Percentiles rank a stretch among this genome's conserved stretches.
phyloP scores from a whole-genome alignment of 75 land plant species.

The Pinus tabuliformis region DNA sequence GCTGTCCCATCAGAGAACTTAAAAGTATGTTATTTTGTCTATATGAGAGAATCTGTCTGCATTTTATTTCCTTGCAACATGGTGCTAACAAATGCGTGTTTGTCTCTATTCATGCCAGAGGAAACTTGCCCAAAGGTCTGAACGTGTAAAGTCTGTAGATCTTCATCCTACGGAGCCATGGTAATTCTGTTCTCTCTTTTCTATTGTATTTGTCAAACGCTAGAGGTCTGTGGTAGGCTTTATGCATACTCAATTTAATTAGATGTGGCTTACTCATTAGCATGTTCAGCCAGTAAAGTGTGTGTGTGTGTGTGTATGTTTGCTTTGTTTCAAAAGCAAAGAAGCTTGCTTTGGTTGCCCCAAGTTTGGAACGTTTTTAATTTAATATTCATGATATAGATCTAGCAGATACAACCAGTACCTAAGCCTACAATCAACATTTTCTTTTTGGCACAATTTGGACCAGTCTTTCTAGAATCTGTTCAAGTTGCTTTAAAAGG shows the following conservation, averaged over 20 bases:
- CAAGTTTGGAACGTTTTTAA: neutral
- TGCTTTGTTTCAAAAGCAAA: neutral
- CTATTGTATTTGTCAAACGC: neutral
- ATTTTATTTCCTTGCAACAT: neutral
- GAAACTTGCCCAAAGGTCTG: constrained; percentile 80
- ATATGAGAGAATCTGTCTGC: neutral
- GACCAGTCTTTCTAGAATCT: too few relatives aligned
- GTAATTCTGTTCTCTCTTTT: constrained; percentile 17
- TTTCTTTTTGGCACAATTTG: too few relatives aligned
- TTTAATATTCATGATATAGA: neutral
- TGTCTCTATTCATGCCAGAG: constrained; percentile 37
- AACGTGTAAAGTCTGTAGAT: constrained; percentile 76
- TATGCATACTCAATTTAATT: neutral
- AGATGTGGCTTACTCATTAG: neutral
- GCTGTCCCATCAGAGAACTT: neutral
- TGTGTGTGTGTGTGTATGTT: neutral
- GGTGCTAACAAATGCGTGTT: neutral
- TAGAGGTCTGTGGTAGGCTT: neutral
- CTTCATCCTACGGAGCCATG: constrained; percentile 87
- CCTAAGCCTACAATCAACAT: too few relatives aligned
- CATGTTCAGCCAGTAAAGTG: neutral
- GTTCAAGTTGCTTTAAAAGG: too few relatives aligned
- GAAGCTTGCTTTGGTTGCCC: neutral
- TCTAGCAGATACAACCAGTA: too few relatives aligned
- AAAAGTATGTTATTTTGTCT: neutral